Evolutionary conservation across 768 basidiomycete species (phyloP).

Genomic region (Hygrophorus russula): DNA sequence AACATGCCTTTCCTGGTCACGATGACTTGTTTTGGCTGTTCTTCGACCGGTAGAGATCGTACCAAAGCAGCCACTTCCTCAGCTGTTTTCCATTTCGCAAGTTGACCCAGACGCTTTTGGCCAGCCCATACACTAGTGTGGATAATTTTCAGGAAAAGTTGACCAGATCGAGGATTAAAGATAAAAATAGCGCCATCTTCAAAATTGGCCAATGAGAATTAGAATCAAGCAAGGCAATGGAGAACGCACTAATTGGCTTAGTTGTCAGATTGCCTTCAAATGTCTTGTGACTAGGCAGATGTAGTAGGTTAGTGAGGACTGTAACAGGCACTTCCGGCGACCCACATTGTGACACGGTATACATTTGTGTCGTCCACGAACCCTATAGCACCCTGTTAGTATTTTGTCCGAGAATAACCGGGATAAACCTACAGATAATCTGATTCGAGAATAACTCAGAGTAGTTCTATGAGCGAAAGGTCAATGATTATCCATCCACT

Average conservation of each 20-base stretch:
- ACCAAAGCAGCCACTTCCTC: constrained; percentile 99
- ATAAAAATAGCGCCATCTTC: constrained; percentile 94
- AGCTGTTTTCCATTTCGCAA: constrained; percentile 99
- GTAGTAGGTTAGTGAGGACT: constrained; percentile 5
- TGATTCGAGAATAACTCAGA: constrained; percentile 97
- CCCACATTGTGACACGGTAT: constrained; percentile 92
- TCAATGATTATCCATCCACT: constrained; percentile 3
- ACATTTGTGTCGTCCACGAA: constrained; percentile 99
- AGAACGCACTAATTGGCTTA: constrained; percentile 80
- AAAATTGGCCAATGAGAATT: constrained; percentile 2
- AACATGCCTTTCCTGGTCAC: constrained; percentile 99
- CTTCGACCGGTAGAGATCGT: constrained; percentile 97
- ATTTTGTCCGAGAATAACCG: not conserved
- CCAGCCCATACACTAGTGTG: constrained; percentile 99
- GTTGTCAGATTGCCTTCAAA: constrained; percentile 99
- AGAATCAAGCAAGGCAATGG: not conserved
- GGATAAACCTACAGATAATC: constrained; percentile 63
- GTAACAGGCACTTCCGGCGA: constrained; percentile 1
- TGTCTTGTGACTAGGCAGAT: constrained; percentile 73
- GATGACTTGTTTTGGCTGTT: constrained; percentile 99
- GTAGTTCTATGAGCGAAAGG: constrained; percentile 47
- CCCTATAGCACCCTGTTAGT: constrained; percentile 34
- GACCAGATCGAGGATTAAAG: constrained; percentile 98
- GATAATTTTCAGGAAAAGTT: constrained; percentile 97
- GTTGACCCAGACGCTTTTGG: constrained; percentile 98